Evolutionary conservation across 768 basidiomycete species (phyloP).

Genomic region (Mycena latifolia): DNA sequence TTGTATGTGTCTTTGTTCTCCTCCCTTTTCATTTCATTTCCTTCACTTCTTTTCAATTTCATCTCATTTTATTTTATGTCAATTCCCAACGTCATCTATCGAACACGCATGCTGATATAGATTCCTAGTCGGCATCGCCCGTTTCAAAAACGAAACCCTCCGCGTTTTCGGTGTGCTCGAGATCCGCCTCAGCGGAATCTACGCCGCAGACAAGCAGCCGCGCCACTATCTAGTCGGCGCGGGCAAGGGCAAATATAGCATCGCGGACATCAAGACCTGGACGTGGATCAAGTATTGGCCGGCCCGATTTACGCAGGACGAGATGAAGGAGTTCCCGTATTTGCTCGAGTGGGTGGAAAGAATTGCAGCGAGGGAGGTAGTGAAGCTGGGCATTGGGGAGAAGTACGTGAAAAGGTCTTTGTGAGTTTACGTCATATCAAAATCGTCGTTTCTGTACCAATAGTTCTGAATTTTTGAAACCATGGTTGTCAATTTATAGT

Average conservation of each 20-base stretch:
- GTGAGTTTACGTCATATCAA: conserved; percentile 6
- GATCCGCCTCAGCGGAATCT: conserved; percentile 11
- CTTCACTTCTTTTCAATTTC: conserved; percentile 3
- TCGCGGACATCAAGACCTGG: conserved; percentile 16
- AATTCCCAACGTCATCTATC: conserved; percentile 2
- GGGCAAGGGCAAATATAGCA: conserved; percentile 15
- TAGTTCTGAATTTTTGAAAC: conserved; percentile 2
- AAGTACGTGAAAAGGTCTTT: conserved; percentile 6
- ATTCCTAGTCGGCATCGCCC: conserved; percentile 13
- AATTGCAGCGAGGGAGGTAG: conserved; percentile 8
- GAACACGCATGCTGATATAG: conserved; percentile 9
- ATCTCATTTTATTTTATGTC: conserved; percentile 1
- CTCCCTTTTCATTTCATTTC: conserved; percentile 9
- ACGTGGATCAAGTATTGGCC: conserved; percentile 11
- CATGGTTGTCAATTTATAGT: neutral
- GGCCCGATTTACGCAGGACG: conserved; percentile 9
- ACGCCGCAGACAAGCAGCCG: conserved; percentile 8
- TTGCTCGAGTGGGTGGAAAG: conserved; percentile 13
- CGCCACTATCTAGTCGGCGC: conserved; percentile 15
- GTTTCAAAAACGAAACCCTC: conserved; percentile 15
- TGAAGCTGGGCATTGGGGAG: conserved; percentile 7
- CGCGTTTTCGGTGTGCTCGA: conserved; percentile 15
- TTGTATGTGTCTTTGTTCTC: conserved; percentile 4
- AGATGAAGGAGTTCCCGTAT: conserved; percentile 18
- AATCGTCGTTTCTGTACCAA: conserved; percentile 3